Base-by-base conservation (phyloP, 208 protist genomes). In the Leishmania mexicana region DNA sequence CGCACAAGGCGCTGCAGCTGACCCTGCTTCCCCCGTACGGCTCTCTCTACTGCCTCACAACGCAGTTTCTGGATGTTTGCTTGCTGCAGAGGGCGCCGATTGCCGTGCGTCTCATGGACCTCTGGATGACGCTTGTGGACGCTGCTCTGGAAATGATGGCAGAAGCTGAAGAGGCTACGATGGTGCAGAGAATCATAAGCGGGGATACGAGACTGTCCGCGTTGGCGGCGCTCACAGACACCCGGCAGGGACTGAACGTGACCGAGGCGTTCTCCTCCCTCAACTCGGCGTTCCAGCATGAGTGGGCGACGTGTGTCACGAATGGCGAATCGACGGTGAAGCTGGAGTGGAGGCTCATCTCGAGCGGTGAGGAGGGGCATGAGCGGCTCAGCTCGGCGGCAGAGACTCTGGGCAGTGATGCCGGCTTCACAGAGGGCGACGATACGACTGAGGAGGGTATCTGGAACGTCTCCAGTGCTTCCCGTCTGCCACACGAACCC, bases 1-100 rank as follows among this genome's bases (percentile, higher is more conserved):
- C 91, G 28, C 92, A 95, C 81, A 96, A 96, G 80, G 94, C 94
- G 17, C 87, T 97, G 78, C 94, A 97, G 79, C 79, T 97, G 38
- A 88, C 90, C 51, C 83, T 97, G 13, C 87, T 96, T 38, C 91
- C 90, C 2, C 91, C 92, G 17, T 92, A 94, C 78, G 94, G 94
- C 77, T 81, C 83, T 21, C 87, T 95, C 58, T 88, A 90, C 86
- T 83, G 88, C 15, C 75, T 95, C 73, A 83, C 84, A 19, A 84
- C 81, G 17, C 90, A 94, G 65, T 80, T 95, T 38, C 75, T 93
- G 6, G 88, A 94, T 83, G 91, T 96, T 42, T 93, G 90, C 53
- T 81, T 97, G 49, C 82, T 97, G 88, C 94, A 97, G 81, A 81
- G 76, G 49, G 78, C 84, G 13, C 79, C 84, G 35, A 79, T 86